Conservation (phyloP, 1,139 yeast genomes). For the Hemisphaericaspora subhashii region DNA sequence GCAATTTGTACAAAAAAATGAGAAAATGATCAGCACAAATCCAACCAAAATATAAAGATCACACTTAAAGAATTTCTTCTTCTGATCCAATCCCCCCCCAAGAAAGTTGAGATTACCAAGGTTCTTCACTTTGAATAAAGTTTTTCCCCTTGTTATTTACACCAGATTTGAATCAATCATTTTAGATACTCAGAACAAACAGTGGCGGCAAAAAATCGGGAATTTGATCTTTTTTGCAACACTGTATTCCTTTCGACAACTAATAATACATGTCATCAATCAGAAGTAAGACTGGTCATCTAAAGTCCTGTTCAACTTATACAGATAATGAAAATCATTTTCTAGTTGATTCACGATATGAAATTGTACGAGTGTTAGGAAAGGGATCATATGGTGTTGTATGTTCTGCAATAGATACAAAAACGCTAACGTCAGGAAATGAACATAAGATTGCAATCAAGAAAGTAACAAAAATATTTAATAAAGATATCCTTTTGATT, state of each 20-base stretch:
- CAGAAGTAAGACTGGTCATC: conserved; percentile 10
- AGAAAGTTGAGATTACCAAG: too few relatives aligned
- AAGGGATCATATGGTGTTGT: conserved; percentile 91
- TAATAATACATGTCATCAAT: conserved; percentile 9
- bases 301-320: conserved; percentile 14
- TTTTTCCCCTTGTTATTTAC: too few relatives aligned
- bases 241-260: neutral
- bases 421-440: conserved; percentile 17
- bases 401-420: conserved; percentile 71
- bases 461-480: conserved; percentile 68
- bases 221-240: neutral
- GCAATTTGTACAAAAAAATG: too few relatives aligned
- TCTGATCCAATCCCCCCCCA: too few relatives aligned
- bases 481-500: conserved; percentile 61
- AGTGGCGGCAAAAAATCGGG: neutral
- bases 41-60: too few relatives aligned
- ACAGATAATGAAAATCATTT: conserved; percentile 36
- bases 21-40: too few relatives aligned
- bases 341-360: conserved; percentile 65
- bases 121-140: too few relatives aligned
- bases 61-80: too few relatives aligned
- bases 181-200: neutral
- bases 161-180: too few relatives aligned
- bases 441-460: conserved; percentile 61
- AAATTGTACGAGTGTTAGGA: conserved; percentile 65